Conservation (phyloP, 495 filamentous ascomycete genomes). For the Rhizodiscina lignyota region DNA sequence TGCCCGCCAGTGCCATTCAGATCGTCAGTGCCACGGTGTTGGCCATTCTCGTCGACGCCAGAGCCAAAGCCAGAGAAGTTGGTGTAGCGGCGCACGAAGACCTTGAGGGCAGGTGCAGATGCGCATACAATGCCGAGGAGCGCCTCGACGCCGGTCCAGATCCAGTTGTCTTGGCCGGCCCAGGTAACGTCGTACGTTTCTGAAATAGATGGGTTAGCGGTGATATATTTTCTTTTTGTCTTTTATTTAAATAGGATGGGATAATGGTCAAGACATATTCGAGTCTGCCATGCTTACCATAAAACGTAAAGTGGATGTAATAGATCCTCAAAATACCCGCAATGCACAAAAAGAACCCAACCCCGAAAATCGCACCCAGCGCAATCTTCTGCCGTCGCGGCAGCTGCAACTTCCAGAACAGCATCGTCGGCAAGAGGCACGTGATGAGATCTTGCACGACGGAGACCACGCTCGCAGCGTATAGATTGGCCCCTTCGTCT, state of each 20-base stretch:
- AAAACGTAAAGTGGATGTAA: too few relatives aligned
- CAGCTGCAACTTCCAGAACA: conserved; percentile 15
- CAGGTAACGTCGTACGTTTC: conserved; percentile 17
- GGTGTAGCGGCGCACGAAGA: conserved; percentile 17
- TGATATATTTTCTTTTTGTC: background rate
- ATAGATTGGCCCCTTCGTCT: conserved; percentile 8
- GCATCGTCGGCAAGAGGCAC: conserved; percentile 7
- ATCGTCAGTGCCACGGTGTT: too few relatives aligned
- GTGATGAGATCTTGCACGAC: conserved; percentile 14
- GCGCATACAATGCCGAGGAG: conserved; percentile 19
- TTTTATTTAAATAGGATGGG: too few relatives aligned
- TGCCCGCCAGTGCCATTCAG: too few relatives aligned
- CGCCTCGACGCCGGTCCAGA: conserved; percentile 15
- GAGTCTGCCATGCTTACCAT: too few relatives aligned
- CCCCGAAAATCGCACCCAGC: conserved; percentile 10
- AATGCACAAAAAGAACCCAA: conserved; percentile 11
- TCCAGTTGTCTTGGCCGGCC: conserved; percentile 8
- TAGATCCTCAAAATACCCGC: background rate
- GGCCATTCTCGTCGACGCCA: too few relatives aligned
- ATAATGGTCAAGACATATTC: too few relatives aligned
- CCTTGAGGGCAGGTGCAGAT: conserved; percentile 16
- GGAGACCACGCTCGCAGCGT: conserved; percentile 8
- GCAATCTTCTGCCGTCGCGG: conserved; percentile 13
- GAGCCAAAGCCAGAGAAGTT: conserved; percentile 5
- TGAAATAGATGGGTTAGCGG: conserved; percentile 8